Evolutionary conservation across 225 moss, liverwort and hornwort genomes (phyloP), one percentile per base, ranked within the genome.

Genomic region (Lunularia cruciata): DNA sequence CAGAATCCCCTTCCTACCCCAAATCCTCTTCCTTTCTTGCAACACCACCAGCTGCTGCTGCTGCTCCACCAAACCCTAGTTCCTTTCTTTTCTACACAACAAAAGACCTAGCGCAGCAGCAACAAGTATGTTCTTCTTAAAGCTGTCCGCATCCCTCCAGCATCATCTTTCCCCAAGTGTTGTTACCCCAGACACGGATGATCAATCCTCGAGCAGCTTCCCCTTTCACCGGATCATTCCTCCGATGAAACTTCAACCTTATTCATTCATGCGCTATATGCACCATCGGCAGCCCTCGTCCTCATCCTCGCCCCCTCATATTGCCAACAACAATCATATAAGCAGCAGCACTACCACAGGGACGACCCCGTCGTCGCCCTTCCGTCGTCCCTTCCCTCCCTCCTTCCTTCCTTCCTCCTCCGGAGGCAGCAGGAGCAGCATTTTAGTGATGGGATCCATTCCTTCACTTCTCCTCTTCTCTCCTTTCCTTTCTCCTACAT

Each of bases 31-130:
- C 13, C 5, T 48, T 67, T 67, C 63, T 64, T 64, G 63, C 25
- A 64, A 26, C 63, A 22, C 42, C 39, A 32, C 49, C 67, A 34
- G 51, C 20, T 49, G 49, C 47, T 8, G n/a, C n/a, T n/a, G n/a
- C n/a, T n/a, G 8, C 40, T 6, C 40, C 40, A 65, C 14, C 34
- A 52, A 67, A 67, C 67, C 67, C 67, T 67, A 67, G 67, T 35
- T n/a, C 49, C 67, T 48, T 20, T 49, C 51, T 47, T 61, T 31
- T 8, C 45, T 6, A 6, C 63, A 16, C 63, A 30, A 64, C 30
- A 37, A 22, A 20, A 23, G 45, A 64, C 63, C 63, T 64, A 64
- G 22, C 42, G 42, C 40, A 63, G 42, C 26, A 56, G 37, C 56
- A 57, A 1, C 56, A 37, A 60, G 36, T 5, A 31, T 45, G 16